Evolutionary conservation across 2,329 filamentous ascomycete genomes (phyloP).

Genomic region (Mycogone perniciosa): DNA sequence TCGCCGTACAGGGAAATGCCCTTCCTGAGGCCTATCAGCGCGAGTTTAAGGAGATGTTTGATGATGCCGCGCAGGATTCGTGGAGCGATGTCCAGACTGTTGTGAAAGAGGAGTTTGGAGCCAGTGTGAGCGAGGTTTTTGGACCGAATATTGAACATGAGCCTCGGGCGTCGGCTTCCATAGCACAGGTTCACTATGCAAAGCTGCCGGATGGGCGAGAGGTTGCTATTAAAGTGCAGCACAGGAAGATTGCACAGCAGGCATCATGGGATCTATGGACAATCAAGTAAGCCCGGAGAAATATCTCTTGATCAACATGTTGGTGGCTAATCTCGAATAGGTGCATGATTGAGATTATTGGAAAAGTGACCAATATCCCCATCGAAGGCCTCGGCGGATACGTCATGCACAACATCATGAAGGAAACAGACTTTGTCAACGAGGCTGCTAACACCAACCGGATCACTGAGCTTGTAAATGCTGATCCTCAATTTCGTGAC

Average conservation of each 20-base stretch:
- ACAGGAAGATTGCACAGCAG: slow-evolving; percentile 1
- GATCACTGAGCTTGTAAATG: slow-evolving; percentile 1
- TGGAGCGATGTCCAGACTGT: slow-evolving; percentile 7
- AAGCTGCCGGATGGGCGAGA: slow-evolving; percentile 5
- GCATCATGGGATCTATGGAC: slow-evolving; percentile 10
- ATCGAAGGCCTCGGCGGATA: slow-evolving; percentile 6
- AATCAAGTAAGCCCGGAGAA: neutral
- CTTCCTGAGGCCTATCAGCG: slow-evolving; percentile 9
- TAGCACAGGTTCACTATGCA: slow-evolving; percentile 9
- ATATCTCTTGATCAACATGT: too few relatives aligned
- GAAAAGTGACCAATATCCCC: slow-evolving; percentile 1
- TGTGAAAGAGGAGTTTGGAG: slow-evolving; percentile 6
- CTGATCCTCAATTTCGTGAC: neutral
- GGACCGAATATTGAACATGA: slow-evolving; percentile 1
- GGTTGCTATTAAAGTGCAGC: slow-evolving; percentile 8
- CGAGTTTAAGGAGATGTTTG: slow-evolving; percentile 10
- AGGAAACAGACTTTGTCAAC: slow-evolving; percentile 11
- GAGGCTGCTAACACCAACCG: slow-evolving; percentile 1
- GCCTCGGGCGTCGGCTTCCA: slow-evolving; percentile 6
- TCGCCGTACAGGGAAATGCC: slow-evolving; percentile 6
- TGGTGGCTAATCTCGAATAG: neutral
- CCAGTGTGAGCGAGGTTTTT: slow-evolving; percentile 4
- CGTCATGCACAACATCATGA: slow-evolving; percentile 9
- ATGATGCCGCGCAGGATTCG: slow-evolving; percentile 4
- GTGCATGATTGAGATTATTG: neutral